These are phyloP conservation scores for Saccharomyces kudriavzevii DNA, from an alignment of 805 yeast genomes.

Conservation along the genomic window DNA sequence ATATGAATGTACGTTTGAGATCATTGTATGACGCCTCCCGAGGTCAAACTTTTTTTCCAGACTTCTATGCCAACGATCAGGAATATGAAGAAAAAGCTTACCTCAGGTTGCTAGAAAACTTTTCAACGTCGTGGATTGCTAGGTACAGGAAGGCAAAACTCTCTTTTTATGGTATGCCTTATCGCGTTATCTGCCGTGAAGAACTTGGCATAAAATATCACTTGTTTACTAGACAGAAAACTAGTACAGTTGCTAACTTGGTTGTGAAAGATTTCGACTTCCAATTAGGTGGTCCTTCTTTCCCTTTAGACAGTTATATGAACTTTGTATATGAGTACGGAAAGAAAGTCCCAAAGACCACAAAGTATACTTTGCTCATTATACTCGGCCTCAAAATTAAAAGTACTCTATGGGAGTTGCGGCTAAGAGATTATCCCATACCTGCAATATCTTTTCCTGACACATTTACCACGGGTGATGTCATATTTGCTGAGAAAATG, in stretches of 20 bases:
- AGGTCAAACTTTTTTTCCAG: background rate
- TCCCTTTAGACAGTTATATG: constrained; percentile 20
- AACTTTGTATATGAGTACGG: constrained; percentile 36
- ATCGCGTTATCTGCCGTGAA: constrained; percentile 10
- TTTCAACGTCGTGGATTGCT: constrained; percentile 36
- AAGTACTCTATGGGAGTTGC: constrained; percentile 37
- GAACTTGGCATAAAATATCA: constrained; percentile 16
- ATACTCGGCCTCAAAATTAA: constrained; percentile 42
- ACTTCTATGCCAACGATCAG: background rate
- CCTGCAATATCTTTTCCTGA: constrained; percentile 46
- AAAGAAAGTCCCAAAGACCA: constrained; percentile 46
- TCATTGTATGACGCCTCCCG: background rate
- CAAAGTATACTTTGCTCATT: constrained; percentile 45
- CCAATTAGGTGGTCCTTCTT: constrained; percentile 27
- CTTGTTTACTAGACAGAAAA: constrained; percentile 17
- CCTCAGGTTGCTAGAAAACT: constrained; percentile 24
- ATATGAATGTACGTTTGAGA: background rate
- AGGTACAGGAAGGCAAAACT: constrained; percentile 27
- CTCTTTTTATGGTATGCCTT: constrained; percentile 25
- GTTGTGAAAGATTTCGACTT: constrained; percentile 19
- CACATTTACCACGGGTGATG: constrained; percentile 36
- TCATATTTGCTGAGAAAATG: constrained; percentile 53
- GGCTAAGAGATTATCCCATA: constrained; percentile 47
- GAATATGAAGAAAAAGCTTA: constrained; percentile 6
- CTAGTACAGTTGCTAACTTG: constrained; percentile 23